Evolutionary conservation across 1,139 yeast species (phyloP).

Genomic region (Yamadazyma conglobata): DNA sequence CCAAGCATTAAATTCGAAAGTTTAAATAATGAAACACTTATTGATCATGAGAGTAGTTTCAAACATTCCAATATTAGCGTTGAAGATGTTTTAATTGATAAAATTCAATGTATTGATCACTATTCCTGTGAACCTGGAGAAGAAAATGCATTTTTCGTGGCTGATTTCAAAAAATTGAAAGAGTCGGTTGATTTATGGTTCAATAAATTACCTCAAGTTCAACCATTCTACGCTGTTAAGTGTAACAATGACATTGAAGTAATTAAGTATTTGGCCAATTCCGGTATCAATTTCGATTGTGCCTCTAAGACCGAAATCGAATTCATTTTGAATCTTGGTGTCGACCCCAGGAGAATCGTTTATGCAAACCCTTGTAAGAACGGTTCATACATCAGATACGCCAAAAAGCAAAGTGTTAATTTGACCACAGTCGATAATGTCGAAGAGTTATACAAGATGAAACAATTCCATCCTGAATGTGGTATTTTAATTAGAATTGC

Average conservation of each 20-base stretch:
- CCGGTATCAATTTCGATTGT: constrained; percentile 87
- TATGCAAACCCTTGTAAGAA: constrained; percentile 96
- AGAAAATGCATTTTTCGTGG: constrained; percentile 85
- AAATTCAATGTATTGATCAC: constrained; percentile 48
- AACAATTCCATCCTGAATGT: constrained; percentile 63
- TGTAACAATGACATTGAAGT: constrained; percentile 77
- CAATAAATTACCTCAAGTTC: constrained; percentile 61
- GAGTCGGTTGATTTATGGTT: constrained; percentile 64
- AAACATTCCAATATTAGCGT: too few relatives aligned
- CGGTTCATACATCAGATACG: constrained; percentile 72
- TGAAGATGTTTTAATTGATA: constrained; percentile 40
- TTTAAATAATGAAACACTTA: constrained; percentile 10
- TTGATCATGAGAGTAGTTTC: too few relatives aligned
- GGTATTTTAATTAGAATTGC: constrained; percentile 74
- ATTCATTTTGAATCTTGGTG: constrained; percentile 58
- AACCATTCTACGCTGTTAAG: constrained; percentile 90
- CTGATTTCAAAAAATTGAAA: constrained; percentile 73
- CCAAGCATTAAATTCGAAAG: constrained; percentile 21
- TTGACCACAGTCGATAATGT: constrained; percentile 88
- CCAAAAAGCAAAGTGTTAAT: constrained; percentile 51
- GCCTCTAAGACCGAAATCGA: constrained; percentile 88
- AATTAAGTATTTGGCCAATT: constrained; percentile 49
- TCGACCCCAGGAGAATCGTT: constrained; percentile 63
- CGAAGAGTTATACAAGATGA: constrained; percentile 77
- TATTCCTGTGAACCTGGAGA: constrained; percentile 70